phyloP scores from a whole-genome alignment of 2,329 filamentous ascomycete species.

The Fusarium sp. region DNA sequence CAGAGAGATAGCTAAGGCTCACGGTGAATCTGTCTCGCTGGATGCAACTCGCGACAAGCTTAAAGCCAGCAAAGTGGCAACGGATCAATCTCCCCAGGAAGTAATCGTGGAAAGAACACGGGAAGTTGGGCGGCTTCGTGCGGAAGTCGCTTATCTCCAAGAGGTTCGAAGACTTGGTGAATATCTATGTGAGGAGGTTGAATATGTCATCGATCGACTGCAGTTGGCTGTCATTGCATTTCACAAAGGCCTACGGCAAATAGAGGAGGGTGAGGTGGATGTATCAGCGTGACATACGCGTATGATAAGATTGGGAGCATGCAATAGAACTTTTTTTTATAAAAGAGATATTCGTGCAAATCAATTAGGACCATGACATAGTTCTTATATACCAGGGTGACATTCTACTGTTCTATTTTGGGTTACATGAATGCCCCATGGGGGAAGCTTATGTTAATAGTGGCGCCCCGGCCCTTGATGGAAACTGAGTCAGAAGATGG shows the following conservation, averaged over 20 bases:
- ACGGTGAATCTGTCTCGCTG: constrained; percentile 6
- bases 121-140: constrained; percentile 8
- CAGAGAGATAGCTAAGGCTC: constrained; percentile 10
- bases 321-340: background rate
- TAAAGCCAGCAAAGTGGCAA: constrained; percentile 3
- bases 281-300: background rate
- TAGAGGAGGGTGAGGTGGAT: constrained; percentile 2
- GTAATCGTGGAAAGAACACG: constrained; percentile 8
- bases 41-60: constrained; percentile 10
- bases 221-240: constrained; percentile 13
- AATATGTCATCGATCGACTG: constrained; percentile 16
- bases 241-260: constrained; percentile 7
- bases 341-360: background rate
- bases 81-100: background rate
- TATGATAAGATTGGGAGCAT: background rate
- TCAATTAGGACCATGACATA: background rate
- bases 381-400: background rate
- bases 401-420: background rate
- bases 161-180: constrained; percentile 4
- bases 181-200: constrained; percentile 19
- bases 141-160: constrained; percentile 12
- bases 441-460: no score
- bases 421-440: no score
- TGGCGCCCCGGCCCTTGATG: no score
- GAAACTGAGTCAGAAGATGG: no score